Evolutionary conservation across 768 basidiomycete genomes (phyloP), one percentile per base, ranked within the genome.

Genomic region (Trametes cubensis): DNA sequence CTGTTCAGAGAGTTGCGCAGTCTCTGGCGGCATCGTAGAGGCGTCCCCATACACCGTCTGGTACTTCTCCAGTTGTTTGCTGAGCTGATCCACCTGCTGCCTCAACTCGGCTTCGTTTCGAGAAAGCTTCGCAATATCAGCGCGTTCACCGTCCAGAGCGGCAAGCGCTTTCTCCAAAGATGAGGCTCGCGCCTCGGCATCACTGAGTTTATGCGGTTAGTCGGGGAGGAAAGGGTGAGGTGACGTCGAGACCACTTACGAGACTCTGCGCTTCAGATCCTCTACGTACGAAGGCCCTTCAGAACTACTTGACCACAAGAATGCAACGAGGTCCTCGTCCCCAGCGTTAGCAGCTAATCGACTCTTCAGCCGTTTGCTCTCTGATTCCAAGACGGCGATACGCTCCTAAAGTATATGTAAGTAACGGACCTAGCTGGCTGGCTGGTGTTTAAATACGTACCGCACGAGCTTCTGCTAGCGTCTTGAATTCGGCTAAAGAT

Each of bases 291-390:
- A 52, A 15, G 26, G 69, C 58, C 86, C 81, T 18, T 85, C 83
- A 6, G 80, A 75, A 46, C 82, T 79, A 20, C 81, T 84, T 47
- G 78, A 78, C 55, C 86, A 76, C 65, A 95, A 81, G 72, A 93
- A 92, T 5, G 76, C 75, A 73, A 95, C 79, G 38, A 94, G 78
- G 51, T 93, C 89, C 62, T 86, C 84, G 23, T 89, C 81, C 6
- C 88, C 86, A 1, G 83, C 79, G 26, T 85, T 76, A 0, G 92
- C 92, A 20, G 91, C 94, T n/a, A 95, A 77, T 30, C 84, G 83
- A 17, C 88, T 81, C 72, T 89, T 92, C 64, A 89, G 79, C 23
- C 94, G 81, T 44, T 77, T 80, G 13, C 90, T 76, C 72, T 98
- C 94, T 1, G 88, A 88, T 63, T 85, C 78, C 25, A 96, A 72